Base-by-base conservation (phyloP, 805 yeast genomes). In the Wickerhamomyces subpelliculosus region DNA sequence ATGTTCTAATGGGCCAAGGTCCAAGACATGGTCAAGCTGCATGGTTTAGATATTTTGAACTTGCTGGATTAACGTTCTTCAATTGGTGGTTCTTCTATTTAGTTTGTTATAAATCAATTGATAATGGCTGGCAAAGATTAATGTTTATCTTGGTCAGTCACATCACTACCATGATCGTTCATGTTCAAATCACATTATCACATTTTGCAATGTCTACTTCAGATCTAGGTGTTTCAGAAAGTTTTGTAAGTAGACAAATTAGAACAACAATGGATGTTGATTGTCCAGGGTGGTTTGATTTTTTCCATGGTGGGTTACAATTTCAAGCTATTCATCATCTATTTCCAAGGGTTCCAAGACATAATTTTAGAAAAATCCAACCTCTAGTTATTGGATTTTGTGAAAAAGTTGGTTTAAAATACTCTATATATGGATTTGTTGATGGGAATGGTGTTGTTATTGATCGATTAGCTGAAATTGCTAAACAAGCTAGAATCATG, bases 191-290 rank as follows among this genome's bases (percentile, higher is more conserved):
- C 60, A 85, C 95, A 0, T 68, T 87, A 31, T 80, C 89, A 12
- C 96, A 87, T 58, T 87, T 87, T 65, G 95, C 95, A 27, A 88
- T 87, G 95, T 84, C 95, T 1, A 88, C 96, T 0, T 72, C 93
- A 5, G 95, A 87, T 53, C 63, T 87, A 14, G 96, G 96, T 1
- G 72, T 76, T 8, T 72, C 80, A 31, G 96, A 87, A 57, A 71
- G 87, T 8, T 87, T 87, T 53, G 75, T 80, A 0, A 79, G 83
- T 43, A 72, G 93, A 46, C 96, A 87, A 61, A 55, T 87, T 3
- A 70, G 96, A 49, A 88, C 96, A 2, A 87, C 96, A 3, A 88
- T 87, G 96, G 96, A 87, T 56, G 95, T 87, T 25, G 90, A 83
- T 50, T 87, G 96, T 64, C 96, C 96, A 3, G 80, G 75, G 44